These are phyloP conservation scores for Acacia melanoxylon DNA, from an alignment of 306 rosid species.

Conservation along the genomic window DNA sequence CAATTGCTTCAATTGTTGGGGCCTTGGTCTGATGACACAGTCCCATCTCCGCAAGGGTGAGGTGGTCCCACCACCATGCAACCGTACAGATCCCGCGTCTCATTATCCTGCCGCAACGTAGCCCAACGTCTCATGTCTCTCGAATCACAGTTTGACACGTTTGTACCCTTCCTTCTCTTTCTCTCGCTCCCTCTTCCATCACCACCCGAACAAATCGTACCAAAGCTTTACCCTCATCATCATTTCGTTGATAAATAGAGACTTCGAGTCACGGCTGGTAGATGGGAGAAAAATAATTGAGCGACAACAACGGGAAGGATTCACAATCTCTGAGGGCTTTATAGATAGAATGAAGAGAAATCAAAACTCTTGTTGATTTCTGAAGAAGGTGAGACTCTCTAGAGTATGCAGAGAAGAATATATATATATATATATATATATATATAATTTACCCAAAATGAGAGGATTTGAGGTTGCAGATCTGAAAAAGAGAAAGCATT, in stretches of 20 bases:
- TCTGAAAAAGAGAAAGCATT: not conserved
- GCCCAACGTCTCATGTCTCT: too few species aligned
- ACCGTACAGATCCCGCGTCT: too few species aligned
- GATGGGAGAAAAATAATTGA: not conserved
- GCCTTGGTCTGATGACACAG: too few species aligned
- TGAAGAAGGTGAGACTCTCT: not conserved
- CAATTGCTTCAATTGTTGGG: too few species aligned
- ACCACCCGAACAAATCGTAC: not conserved
- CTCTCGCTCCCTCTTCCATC: not conserved
- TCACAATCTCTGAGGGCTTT: not conserved
- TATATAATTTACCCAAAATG: not conserved
- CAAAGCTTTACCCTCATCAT: conserved; percentile 11
- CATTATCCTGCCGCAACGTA: not conserved
- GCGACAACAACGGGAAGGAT: not conserved
- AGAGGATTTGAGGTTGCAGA: conserved; percentile 19
- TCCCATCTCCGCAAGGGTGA: too few species aligned
- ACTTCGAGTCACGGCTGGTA: not conserved
- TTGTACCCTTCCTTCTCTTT: not conserved
- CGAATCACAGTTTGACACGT: not conserved
- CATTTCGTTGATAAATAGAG: not conserved
- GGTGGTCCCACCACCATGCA: too few species aligned
- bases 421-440: not conserved
- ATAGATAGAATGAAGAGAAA: not conserved
- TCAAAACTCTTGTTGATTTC: not conserved
- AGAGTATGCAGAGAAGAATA: not conserved